Conservation (phyloP, 352 stramenopile species). For the Aphanomyces astaci region DNA sequence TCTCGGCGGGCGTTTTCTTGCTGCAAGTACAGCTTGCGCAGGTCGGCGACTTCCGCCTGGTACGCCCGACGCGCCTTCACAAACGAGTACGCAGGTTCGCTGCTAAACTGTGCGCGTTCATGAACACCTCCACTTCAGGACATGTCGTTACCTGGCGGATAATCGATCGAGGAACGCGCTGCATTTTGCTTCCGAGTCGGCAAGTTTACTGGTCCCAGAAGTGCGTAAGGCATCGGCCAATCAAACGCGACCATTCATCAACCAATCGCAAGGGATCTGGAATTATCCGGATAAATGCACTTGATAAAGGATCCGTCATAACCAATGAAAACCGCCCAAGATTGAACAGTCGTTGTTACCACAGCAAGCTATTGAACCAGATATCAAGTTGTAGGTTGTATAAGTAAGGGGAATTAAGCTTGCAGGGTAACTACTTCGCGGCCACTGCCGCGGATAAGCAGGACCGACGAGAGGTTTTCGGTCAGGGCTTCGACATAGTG, state of each 20-base stretch:
- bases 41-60: slow-evolving; percentile 46
- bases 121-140: too few species aligned
- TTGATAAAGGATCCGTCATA: neutral
- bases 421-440: slow-evolving; percentile 21
- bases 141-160: slow-evolving; percentile 9
- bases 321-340: neutral
- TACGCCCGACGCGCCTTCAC: slow-evolving; percentile 65
- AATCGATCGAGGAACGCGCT: slow-evolving; percentile 5
- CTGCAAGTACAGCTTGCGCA: slow-evolving; percentile 69
- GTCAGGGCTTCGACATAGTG: slow-evolving; percentile 18
- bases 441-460: slow-evolving; percentile 19
- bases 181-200: slow-evolving; percentile 8
- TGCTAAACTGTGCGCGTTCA: too few species aligned
- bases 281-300: slow-evolving; percentile 13
- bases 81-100: slow-evolving; percentile 48
- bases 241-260: neutral
- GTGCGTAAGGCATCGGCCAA: neutral
- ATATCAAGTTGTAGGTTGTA: neutral
- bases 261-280: neutral
- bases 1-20: slow-evolving; percentile 61
- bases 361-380: neutral
- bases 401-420: neutral
- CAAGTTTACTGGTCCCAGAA: slow-evolving; percentile 10
- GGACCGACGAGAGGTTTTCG: neutral
- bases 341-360: neutral